These are phyloP conservation scores for Lecanoromycetidae sp. DNA, from an alignment of 2,329 filamentous ascomycete species.

Conservation along the genomic window DNA sequence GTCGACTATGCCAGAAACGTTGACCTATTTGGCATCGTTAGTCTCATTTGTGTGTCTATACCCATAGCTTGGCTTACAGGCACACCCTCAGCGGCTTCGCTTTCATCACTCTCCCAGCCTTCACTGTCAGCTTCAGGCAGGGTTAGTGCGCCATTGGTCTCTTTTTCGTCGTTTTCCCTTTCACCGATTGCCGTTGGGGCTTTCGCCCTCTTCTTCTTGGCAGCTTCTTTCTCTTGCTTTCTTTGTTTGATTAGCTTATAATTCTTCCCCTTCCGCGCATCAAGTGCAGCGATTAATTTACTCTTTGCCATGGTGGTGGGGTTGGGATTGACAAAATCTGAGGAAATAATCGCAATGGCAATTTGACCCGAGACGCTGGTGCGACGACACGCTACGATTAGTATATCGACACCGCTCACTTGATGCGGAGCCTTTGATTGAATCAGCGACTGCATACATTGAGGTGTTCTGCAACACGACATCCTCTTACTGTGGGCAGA, in stretches of 20 bases:
- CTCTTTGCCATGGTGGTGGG: constrained; percentile 36
- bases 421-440: no score
- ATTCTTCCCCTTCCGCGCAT: constrained; percentile 49
- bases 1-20: constrained; percentile 24
- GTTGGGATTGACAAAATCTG: not conserved
- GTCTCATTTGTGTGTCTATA: not conserved
- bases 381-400: no score
- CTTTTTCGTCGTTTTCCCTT: not conserved
- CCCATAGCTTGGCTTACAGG: not conserved
- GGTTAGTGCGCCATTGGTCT: constrained; percentile 20
- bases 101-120: constrained; percentile 21
- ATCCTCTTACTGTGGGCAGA: no score
- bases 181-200: not conserved
- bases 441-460: no score
- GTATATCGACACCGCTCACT: no score
- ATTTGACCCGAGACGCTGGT: no score
- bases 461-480: no score
- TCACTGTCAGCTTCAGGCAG: constrained; percentile 12
- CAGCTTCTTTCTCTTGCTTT: constrained; percentile 45
- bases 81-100: constrained; percentile 8
- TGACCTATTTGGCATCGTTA: constrained; percentile 12
- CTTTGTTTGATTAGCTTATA: constrained; percentile 67
- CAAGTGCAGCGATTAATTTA: constrained; percentile 47
- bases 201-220: constrained; percentile 31
- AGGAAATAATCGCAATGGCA: no score